Percentiles rank a stretch among this genome's conserved stretches.
Evolutionary conservation across 805 yeast genomes (phyloP).

Genomic region (Torulaspora indica): DNA sequence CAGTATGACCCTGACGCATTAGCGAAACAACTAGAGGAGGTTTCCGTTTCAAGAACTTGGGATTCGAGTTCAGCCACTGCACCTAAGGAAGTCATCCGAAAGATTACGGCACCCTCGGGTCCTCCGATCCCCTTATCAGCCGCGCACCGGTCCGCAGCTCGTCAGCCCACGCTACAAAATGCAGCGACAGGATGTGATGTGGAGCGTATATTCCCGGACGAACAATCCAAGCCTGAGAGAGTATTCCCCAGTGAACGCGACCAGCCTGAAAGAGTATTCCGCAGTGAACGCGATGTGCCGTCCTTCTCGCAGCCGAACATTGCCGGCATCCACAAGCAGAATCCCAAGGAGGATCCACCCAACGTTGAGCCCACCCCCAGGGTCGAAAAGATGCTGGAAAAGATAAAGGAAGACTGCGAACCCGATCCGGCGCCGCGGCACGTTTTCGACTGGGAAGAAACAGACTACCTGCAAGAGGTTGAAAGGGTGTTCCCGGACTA

Average conservation of each 20-base stretch:
- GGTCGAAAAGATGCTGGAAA: conserved; percentile 2
- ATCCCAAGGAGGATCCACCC: neutral
- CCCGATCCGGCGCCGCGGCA: conserved; percentile 6
- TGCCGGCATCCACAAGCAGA: neutral
- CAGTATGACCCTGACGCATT: neutral
- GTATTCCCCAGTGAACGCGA: conserved; percentile 1
- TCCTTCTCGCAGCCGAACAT: neutral
- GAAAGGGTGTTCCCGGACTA: conserved; percentile 20
- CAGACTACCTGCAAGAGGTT: conserved; percentile 16
- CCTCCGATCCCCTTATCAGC: neutral
- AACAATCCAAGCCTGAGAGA: too few species aligned
- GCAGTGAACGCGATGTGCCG: neutral
- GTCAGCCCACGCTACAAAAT: too few species aligned
- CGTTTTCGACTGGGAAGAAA: conserved; percentile 24
- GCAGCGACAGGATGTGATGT: too few species aligned
- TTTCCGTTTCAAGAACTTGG: neutral
- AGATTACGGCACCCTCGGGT: neutral
- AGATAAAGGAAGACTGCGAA: conserved; percentile 8
- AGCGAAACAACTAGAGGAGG: neutral
- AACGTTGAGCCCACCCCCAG: neutral
- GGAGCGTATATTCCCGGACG: too few species aligned
- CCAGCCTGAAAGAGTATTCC: conserved; percentile 6
- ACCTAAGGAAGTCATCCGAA: too few species aligned
- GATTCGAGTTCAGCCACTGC: neutral
- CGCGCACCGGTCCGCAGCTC: too few species aligned